A percentile compares a stretch with the other conserved stretches of the same genome.
phyloP scores from a whole-genome alignment of 2,329 filamentous ascomycete species.

The Botrytis squamosa region DNA sequence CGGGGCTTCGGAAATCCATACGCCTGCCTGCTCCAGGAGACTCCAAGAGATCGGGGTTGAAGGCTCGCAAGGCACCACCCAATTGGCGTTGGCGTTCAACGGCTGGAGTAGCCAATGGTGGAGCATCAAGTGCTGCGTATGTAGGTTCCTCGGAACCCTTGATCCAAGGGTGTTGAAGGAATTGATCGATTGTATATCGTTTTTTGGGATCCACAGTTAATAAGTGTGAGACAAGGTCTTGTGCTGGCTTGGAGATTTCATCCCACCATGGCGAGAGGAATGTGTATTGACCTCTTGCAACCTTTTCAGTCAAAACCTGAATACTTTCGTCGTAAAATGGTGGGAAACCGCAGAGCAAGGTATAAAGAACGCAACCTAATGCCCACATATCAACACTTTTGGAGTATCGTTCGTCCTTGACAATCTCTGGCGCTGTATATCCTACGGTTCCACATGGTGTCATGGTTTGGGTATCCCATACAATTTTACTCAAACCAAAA shows the following conservation, averaged over 20 bases:
- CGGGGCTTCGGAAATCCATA: constrained; percentile 92
- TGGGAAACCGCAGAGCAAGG: constrained; percentile 92
- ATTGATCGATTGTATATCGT: constrained; percentile 89
- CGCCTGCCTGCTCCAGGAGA: constrained; percentile 63
- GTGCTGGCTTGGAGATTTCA: constrained; percentile 90
- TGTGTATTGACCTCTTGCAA: constrained; percentile 93
- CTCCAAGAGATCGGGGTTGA: constrained; percentile 56
- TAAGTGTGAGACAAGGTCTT: constrained; percentile 91
- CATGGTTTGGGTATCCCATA: constrained; percentile 98
- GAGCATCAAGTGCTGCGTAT: constrained; percentile 64
- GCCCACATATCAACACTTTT: constrained; percentile 99
- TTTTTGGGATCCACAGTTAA: constrained; percentile 93
- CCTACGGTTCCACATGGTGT: constrained; percentile 98
- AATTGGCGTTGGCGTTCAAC: constrained; percentile 40
- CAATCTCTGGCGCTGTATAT: constrained; percentile 96
- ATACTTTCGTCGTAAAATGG: constrained; percentile 99
- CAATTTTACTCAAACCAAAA: constrained; percentile 94
- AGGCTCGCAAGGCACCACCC: constrained; percentile 45
- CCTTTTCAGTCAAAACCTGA: constrained; percentile 94
- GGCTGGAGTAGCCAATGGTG: constrained; percentile 68
- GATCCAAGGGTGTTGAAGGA: constrained; percentile 94
- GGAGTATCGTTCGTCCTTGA: constrained; percentile 97
- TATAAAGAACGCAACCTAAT: constrained; percentile 93
- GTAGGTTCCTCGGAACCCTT: constrained; percentile 67
- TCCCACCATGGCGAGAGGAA: constrained; percentile 99